Conservation (phyloP, 2,329 filamentous ascomycete genomes). For the Colletotrichum tanaceti region DNA sequence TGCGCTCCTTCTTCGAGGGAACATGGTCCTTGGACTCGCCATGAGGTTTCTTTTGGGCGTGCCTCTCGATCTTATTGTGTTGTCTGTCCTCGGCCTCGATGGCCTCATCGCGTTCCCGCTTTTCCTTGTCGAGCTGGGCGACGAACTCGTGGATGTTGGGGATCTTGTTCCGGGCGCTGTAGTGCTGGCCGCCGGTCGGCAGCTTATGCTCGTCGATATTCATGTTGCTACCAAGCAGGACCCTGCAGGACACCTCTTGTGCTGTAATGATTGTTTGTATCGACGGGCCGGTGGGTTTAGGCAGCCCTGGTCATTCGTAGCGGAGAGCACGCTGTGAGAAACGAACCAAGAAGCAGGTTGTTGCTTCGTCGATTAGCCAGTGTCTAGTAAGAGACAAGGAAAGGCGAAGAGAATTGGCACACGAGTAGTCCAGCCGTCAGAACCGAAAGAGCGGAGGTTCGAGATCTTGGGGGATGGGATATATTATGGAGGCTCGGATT, state of each 20-base stretch:
- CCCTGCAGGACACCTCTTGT: slow-evolving; percentile 3
- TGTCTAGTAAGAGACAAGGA: slow-evolving; percentile 12
- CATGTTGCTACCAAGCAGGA: slow-evolving; percentile 47
- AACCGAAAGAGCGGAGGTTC: slow-evolving; percentile 8
- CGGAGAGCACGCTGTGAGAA: neutral
- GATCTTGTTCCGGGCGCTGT: slow-evolving; percentile 84
- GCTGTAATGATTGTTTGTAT: neutral
- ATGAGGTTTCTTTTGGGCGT: neutral
- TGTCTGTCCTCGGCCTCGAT: slow-evolving; percentile 70
- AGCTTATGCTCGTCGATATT: slow-evolving; percentile 54
- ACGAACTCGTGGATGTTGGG: slow-evolving; percentile 90
- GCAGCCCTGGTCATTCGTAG: slow-evolving; percentile 8
- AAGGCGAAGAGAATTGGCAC: slow-evolving; percentile 24
- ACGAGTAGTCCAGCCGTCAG: slow-evolving; percentile 13
- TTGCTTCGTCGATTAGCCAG: neutral
- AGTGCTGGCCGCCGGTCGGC: slow-evolving; percentile 71
- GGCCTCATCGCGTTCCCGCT: slow-evolving; percentile 77
- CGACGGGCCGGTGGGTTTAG: neutral
- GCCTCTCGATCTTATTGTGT: slow-evolving; percentile 46
- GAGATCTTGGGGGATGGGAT: slow-evolving; percentile 27
- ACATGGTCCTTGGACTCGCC: slow-evolving; percentile 57
- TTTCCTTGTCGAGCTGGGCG: slow-evolving; percentile 80
- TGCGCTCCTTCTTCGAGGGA: slow-evolving; percentile 48
- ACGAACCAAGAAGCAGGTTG: slow-evolving; percentile 1
- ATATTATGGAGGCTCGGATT: slow-evolving; percentile 10